phyloP scores from a whole-genome alignment of 2,329 filamentous ascomycete genomes.

The Corniculantispora saksenae region DNA sequence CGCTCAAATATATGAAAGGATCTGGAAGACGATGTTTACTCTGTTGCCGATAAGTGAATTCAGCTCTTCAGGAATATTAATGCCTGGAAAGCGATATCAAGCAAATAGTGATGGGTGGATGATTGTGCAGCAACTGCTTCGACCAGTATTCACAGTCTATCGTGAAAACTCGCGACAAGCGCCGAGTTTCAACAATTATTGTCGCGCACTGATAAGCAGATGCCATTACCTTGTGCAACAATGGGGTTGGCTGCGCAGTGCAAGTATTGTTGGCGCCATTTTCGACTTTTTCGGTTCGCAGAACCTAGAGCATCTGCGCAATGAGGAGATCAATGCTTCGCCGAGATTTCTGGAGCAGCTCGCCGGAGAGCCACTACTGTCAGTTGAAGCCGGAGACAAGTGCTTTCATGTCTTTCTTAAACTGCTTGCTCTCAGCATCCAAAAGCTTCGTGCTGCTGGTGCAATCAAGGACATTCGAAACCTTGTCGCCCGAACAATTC shows the following conservation, averaged over 20 bases:
- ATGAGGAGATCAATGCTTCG: slow-evolving; percentile 64
- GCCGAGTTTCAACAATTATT: slow-evolving; percentile 67
- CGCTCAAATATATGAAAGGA: slow-evolving; percentile 51
- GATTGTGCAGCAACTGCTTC: slow-evolving; percentile 58
- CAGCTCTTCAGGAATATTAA: slow-evolving; percentile 52
- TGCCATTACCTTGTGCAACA: slow-evolving; percentile 64
- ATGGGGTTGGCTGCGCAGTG: slow-evolving; percentile 66
- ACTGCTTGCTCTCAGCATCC: slow-evolving; percentile 59
- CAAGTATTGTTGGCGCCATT: slow-evolving; percentile 58
- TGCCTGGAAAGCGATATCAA: slow-evolving; percentile 34
- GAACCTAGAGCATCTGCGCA: slow-evolving; percentile 61
- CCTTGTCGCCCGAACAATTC: slow-evolving; percentile 60
- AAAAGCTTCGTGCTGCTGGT: slow-evolving; percentile 48
- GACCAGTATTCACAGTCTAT: slow-evolving; percentile 60
- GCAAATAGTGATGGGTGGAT: slow-evolving; percentile 56
- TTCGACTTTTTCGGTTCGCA: slow-evolving; percentile 70
- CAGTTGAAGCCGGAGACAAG: slow-evolving; percentile 55
- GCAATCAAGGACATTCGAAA: slow-evolving; percentile 61
- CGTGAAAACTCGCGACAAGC: slow-evolving; percentile 54
- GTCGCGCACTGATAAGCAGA: slow-evolving; percentile 57
- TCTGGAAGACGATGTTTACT: slow-evolving; percentile 61
- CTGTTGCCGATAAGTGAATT: slow-evolving; percentile 64
- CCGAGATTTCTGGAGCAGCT: slow-evolving; percentile 63
- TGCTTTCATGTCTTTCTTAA: slow-evolving; percentile 71
- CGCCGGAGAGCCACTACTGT: slow-evolving; percentile 45